Evolutionary conservation across 495 filamentous ascomycete species (phyloP).

Genomic region (Parathielavia hyrcaniae): DNA sequence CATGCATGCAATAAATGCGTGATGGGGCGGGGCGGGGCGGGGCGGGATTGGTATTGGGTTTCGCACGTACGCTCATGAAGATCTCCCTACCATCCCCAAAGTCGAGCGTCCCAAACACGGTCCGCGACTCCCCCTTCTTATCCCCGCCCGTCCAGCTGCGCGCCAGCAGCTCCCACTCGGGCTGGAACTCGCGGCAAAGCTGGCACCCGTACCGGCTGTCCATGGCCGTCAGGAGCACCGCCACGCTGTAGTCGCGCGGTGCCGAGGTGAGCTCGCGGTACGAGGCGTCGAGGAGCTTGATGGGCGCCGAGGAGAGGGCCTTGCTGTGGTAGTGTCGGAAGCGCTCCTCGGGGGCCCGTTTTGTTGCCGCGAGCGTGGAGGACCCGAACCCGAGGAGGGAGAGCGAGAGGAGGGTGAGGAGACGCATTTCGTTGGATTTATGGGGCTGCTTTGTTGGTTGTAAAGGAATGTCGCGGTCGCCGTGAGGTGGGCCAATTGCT

Average conservation of each 20-base stretch:
- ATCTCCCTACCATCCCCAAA: conserved; percentile 77
- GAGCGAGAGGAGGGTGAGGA: conserved; percentile 51
- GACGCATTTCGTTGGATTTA: conserved; percentile 43
- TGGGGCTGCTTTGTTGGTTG: neutral
- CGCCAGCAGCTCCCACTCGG: conserved; percentile 86
- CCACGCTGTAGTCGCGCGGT: conserved; percentile 77
- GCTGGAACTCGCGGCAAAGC: conserved; percentile 83
- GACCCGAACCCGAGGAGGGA: conserved; percentile 47
- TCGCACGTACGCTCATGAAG: conserved; percentile 82
- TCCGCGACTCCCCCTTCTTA: conserved; percentile 60
- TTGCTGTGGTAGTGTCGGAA: conserved; percentile 65
- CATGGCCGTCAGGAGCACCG: conserved; percentile 79
- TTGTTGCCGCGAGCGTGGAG: conserved; percentile 38
- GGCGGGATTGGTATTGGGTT: neutral
- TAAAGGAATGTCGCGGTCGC: conserved; percentile 11
- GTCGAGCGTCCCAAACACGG: conserved; percentile 83
- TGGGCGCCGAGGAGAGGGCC: conserved; percentile 56
- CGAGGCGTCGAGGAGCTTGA: conserved; percentile 67
- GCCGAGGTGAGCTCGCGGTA: conserved; percentile 69
- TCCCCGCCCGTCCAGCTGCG: conserved; percentile 83
- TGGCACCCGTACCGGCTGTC: conserved; percentile 80
- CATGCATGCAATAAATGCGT: no score
- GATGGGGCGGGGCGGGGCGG: no score
- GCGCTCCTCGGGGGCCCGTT: conserved; percentile 47
- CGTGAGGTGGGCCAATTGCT: conserved; percentile 22